Evolutionary conservation across 2,329 filamentous ascomycete genomes (phyloP).

Genomic region (Verticillium klebahnii): DNA sequence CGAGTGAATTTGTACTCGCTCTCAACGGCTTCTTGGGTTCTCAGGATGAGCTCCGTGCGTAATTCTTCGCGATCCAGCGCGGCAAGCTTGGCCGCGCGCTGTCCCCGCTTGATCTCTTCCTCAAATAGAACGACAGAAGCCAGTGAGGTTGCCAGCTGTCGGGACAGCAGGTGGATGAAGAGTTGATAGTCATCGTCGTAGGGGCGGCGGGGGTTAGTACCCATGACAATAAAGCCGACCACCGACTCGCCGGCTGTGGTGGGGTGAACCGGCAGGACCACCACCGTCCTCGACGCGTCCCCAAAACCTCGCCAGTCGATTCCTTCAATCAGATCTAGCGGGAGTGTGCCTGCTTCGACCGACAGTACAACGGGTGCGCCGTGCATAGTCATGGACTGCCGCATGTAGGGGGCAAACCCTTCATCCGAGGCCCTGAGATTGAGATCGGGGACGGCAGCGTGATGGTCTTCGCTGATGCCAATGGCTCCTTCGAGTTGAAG

Average conservation of each 20-base stretch:
- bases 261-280: constrained; percentile 75
- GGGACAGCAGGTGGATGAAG: constrained; percentile 69
- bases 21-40: constrained; percentile 57
- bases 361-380: constrained; percentile 64
- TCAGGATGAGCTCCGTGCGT: constrained; percentile 66
- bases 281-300: constrained; percentile 64
- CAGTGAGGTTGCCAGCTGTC: constrained; percentile 74
- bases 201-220: constrained; percentile 71
- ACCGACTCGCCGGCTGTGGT: constrained; percentile 66
- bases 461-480: constrained; percentile 62
- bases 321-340: constrained; percentile 58
- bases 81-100: constrained; percentile 68
- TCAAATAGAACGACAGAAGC: constrained; percentile 80
- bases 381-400: constrained; percentile 65
- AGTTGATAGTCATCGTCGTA: constrained; percentile 78
- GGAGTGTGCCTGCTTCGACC: constrained; percentile 61
- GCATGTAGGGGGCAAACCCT: constrained; percentile 72
- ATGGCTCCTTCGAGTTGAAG: constrained; percentile 68
- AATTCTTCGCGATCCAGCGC: constrained; percentile 73
- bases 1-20: constrained; percentile 76
- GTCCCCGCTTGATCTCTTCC: constrained; percentile 72
- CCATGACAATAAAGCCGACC: constrained; percentile 74
- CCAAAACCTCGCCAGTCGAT: constrained; percentile 68
- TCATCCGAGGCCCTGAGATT: constrained; percentile 66
- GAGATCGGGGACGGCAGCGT: constrained; percentile 53